Evolutionary conservation across 2,329 filamentous ascomycete species (phyloP), one percentile per base, ranked within the genome.

Genomic region (Aspergillus sp.): DNA sequence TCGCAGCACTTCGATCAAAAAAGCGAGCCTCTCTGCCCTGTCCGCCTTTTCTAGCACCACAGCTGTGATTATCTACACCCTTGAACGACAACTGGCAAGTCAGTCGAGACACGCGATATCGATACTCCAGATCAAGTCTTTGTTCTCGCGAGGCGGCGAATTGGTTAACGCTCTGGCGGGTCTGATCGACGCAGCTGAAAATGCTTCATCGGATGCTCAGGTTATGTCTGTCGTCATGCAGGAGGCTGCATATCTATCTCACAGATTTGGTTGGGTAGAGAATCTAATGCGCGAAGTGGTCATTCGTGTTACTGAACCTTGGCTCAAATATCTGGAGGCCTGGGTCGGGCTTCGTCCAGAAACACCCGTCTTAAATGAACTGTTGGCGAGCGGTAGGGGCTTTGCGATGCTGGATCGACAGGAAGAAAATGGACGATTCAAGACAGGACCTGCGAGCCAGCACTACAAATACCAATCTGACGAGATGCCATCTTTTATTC

Each of bases 281-380:
- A 75, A 79, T 19, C 76, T 88, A 27, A 77, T 88, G 60, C 78
- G 83, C 13, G 81, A 88, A 52, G 74, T 91, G 0, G 65, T 93
- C 13, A 72, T 75, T 41, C 74, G 78, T 35, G 81, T 85, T 1
- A 81, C 81, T 1, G 68, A 69, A 23, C 85, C 85, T 0, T 90
- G 84, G 80, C 70, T 86, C 7, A 77, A 82, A 45, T 78, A 84
- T 45, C 73, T 86, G 6, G 79, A 85, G 54, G 81, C 84, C 59
- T 93, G 88, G 87, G 81, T 90, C 50, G 88, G 88, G 0, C 76
- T 88, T 9, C 77, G 73, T 50, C 69, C 73, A 2, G 82, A 86
- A 54, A 70, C 75, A 32, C 78, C 80, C 1, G 68, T 79, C 9
- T 75, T 75, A 0, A 56, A 62, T 47, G 68, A 71, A 43, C 58